Conservation (phyloP, 495 filamentous ascomycete genomes). For the Chlorociboria aeruginascens region DNA sequence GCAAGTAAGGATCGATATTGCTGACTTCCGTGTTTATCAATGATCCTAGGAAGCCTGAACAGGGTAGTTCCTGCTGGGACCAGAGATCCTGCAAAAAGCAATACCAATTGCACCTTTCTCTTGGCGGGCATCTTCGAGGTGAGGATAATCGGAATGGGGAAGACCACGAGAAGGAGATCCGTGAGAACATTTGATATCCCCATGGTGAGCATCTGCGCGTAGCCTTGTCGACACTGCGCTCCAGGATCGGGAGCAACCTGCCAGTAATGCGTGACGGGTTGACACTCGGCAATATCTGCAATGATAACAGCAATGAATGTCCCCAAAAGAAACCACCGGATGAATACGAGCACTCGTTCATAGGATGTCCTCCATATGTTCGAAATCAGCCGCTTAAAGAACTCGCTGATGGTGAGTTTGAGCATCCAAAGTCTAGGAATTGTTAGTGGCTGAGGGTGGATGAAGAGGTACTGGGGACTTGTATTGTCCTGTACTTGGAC, state of each 20-base stretch:
- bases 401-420: constrained; percentile 84
- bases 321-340: constrained; percentile 59
- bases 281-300: constrained; percentile 73
- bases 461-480: background rate
- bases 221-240: constrained; percentile 69
- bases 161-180: constrained; percentile 74
- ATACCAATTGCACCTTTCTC: constrained; percentile 51
- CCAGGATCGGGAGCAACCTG: constrained; percentile 85
- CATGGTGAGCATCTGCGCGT: constrained; percentile 79
- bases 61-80: constrained; percentile 61
- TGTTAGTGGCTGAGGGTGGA: background rate
- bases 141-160: constrained; percentile 80
- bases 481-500: no score
- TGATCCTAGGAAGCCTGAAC: constrained; percentile 64
- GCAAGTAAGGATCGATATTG: constrained; percentile 67
- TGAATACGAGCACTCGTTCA: constrained; percentile 48
- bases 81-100: constrained; percentile 74
- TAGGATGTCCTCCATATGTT: constrained; percentile 49
- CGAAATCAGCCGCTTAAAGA: constrained; percentile 61
- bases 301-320: constrained; percentile 75
- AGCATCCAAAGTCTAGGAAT: constrained; percentile 70
- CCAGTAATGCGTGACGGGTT: constrained; percentile 78
- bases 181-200: constrained; percentile 76
- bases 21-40: constrained; percentile 49
- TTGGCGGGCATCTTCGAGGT: constrained; percentile 55